phyloP scores from a whole-genome alignment of 805 yeast species.

The Lipomyces sp. region DNA sequence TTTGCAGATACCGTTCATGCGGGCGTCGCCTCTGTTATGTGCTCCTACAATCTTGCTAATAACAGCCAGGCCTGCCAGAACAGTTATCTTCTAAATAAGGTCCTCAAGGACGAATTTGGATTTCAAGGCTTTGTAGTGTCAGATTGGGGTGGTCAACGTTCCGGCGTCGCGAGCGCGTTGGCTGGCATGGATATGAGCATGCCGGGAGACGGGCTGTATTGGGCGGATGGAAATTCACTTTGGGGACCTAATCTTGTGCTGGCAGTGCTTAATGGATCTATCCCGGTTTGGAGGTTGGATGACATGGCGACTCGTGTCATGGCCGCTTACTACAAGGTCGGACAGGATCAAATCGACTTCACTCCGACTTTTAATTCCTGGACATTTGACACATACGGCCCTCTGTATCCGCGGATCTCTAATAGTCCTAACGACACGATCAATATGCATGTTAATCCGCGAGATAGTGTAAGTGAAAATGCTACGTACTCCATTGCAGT shows the following conservation, averaged over 20 bases:
- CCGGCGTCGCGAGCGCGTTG: slow-evolving; percentile 54
- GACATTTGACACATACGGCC: slow-evolving; percentile 56
- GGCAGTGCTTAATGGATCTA: slow-evolving; percentile 54
- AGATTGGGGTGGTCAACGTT: slow-evolving; percentile 64
- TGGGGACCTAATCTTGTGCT: slow-evolving; percentile 59
- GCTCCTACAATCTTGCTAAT: slow-evolving; percentile 57
- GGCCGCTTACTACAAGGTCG: slow-evolving; percentile 53
- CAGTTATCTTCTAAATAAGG: slow-evolving; percentile 51
- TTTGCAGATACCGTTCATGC: slow-evolving; percentile 60
- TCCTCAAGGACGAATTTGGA: slow-evolving; percentile 59
- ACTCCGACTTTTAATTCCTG: slow-evolving; percentile 57
- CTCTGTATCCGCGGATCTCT: slow-evolving; percentile 51
- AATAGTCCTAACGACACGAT: slow-evolving; percentile 53
- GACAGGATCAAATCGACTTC: slow-evolving; percentile 40
- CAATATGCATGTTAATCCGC: slow-evolving; percentile 55
- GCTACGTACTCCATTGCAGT: slow-evolving; percentile 53
- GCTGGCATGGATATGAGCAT: slow-evolving; percentile 65
- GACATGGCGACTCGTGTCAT: slow-evolving; percentile 62
- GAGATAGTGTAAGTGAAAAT: slow-evolving; percentile 42
- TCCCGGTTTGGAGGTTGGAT: slow-evolving; percentile 51
- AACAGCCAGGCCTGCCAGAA: slow-evolving; percentile 60
- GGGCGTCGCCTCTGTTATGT: slow-evolving; percentile 61
- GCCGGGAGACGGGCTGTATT: slow-evolving; percentile 48
- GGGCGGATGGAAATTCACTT: slow-evolving; percentile 52
- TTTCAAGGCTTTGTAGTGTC: slow-evolving; percentile 66